Conservation (phyloP, 805 yeast genomes). For the Suhomyces sp. region DNA sequence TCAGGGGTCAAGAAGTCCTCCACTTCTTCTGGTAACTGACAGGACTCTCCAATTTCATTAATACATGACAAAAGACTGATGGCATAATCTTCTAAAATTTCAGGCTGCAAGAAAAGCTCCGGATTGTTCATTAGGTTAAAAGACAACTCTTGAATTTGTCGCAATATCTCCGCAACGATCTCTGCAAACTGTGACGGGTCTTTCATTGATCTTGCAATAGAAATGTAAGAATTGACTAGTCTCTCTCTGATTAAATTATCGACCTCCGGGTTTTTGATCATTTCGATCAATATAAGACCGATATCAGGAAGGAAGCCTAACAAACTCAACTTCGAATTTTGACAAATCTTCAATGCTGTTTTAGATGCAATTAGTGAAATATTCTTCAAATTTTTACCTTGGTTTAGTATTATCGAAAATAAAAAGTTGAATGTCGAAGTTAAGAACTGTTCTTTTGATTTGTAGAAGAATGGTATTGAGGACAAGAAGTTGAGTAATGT, state of each 20-base stretch:
- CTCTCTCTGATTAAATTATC: slow-evolving; percentile 54
- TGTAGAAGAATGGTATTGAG: slow-evolving; percentile 58
- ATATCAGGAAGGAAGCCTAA: slow-evolving; percentile 45
- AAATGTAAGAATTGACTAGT: slow-evolving; percentile 59
- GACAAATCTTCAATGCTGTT: slow-evolving; percentile 59
- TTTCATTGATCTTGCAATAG: slow-evolving; percentile 54
- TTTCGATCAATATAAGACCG: slow-evolving; percentile 45
- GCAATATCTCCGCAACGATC: slow-evolving; percentile 18
- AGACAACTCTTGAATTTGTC: slow-evolving; percentile 13
- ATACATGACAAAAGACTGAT: slow-evolving; percentile 61
- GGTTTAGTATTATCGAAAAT: slow-evolving; percentile 38
- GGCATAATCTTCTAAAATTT: slow-evolving; percentile 42
- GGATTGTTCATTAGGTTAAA: slow-evolving; percentile 7
- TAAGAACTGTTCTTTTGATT: slow-evolving; percentile 38
- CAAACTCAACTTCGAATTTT: slow-evolving; percentile 47
- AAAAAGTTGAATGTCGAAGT: slow-evolving; percentile 54
- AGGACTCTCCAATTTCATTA: slow-evolving; percentile 68
- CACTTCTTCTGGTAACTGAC: slow-evolving; percentile 55
- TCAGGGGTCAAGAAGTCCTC: slow-evolving; percentile 37
- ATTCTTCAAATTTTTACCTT: slow-evolving; percentile 19
- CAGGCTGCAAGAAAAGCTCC: slow-evolving; percentile 3
- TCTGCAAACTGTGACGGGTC: slow-evolving; percentile 38
- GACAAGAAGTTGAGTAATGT: slow-evolving; percentile 60
- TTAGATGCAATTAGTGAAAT: slow-evolving; percentile 39
- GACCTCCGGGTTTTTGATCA: slow-evolving; percentile 40